Evolutionary conservation across 2,329 filamentous ascomycete species (phyloP).

Genomic region (Microcyclospora tardicrescens): DNA sequence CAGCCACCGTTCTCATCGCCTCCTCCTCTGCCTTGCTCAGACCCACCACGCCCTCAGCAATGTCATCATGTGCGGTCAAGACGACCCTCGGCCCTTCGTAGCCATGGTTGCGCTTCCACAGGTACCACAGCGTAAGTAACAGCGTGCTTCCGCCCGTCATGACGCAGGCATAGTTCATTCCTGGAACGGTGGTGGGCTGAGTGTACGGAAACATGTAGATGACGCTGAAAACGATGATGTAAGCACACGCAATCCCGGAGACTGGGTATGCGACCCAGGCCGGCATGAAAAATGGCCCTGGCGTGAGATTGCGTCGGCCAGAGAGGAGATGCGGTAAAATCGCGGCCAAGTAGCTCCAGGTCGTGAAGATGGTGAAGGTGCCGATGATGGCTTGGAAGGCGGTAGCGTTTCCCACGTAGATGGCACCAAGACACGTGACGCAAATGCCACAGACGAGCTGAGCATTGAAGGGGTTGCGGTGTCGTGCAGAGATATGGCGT

Average conservation of each 20-base stretch:
- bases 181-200: conserved; percentile 1
- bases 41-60: conserved; percentile 10
- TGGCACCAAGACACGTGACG: conserved; percentile 46
- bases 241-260: conserved; percentile 40
- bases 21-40: conserved; percentile 7
- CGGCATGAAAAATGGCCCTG: conserved; percentile 47
- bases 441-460: conserved; percentile 38
- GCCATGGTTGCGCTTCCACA: conserved; percentile 25
- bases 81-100: conserved; percentile 26
- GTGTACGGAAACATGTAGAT: conserved; percentile 43
- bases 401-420: conserved; percentile 53
- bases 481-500: conserved; percentile 32
- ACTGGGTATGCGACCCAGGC: conserved; percentile 37
- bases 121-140: conserved; percentile 36
- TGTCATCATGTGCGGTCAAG: conserved; percentile 15
- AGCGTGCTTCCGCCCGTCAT: conserved; percentile 41
- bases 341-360: conserved; percentile 48
- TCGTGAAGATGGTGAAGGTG: conserved; percentile 43
- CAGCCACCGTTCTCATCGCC: too few species aligned
- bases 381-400: conserved; percentile 57
- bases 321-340: conserved; percentile 40
- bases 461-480: conserved; percentile 43
- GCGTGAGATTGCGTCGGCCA: conserved; percentile 31
- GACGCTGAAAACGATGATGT: conserved; percentile 48
- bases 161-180: conserved; percentile 14